Conservation (phyloP, 345 rosid genomes). For the Kandelia obovata region DNA sequence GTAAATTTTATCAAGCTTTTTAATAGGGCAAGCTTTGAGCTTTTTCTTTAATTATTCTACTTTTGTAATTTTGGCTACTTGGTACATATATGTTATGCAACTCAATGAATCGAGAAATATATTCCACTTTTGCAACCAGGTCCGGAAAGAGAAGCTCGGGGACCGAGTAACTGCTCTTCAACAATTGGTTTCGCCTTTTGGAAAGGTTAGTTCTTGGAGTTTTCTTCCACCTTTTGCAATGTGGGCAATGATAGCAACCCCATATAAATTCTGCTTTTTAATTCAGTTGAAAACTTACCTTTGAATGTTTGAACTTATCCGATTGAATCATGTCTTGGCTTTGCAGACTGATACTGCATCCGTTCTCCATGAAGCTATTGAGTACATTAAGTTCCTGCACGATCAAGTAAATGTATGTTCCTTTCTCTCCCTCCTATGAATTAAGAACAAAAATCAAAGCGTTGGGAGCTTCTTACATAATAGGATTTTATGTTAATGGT, state of each 20-base stretch:
- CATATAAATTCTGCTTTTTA: constrained; percentile 10
- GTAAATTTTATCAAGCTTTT: not conserved
- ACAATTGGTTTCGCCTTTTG: constrained; percentile 38
- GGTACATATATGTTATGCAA: too few relatives aligned
- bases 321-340: constrained; percentile 4
- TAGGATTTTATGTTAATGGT: not conserved
- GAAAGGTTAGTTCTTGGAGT: constrained; percentile 32
- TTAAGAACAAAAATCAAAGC: not conserved
- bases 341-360: constrained; percentile 36
- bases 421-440: not conserved
- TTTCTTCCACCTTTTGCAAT: constrained; percentile 11
- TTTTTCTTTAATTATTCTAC: not conserved
- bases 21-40: not conserved
- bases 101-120: not conserved
- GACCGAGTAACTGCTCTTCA: constrained; percentile 39
- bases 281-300: constrained; percentile 8
- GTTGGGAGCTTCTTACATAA: not conserved
- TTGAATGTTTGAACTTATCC: not conserved
- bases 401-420: constrained; percentile 33
- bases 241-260: not conserved
- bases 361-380: constrained; percentile 37
- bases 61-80: too few relatives aligned
- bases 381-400: constrained; percentile 34
- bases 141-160: constrained; percentile 36
- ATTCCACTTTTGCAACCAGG: constrained; percentile 16